Conservation (phyloP, 2,329 filamentous ascomycete species). For the Ascochyta fabae region DNA sequence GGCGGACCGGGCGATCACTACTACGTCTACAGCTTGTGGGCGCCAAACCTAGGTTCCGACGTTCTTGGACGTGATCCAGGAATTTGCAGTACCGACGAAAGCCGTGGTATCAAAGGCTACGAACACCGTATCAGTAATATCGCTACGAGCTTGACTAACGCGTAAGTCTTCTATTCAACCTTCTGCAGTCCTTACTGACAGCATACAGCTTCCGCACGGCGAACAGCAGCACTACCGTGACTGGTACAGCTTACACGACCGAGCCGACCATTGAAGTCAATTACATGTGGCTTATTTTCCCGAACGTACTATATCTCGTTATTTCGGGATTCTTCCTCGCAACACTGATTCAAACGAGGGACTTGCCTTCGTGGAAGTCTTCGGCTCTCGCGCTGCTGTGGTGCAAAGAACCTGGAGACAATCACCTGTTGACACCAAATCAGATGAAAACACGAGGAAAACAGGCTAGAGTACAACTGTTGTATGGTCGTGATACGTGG, state of each 20-base stretch:
- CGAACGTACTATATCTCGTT: background rate
- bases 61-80: too few species aligned
- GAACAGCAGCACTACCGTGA: background rate
- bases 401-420: constrained; percentile 1
- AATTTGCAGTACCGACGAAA: too few species aligned
- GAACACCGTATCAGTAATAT: too few species aligned
- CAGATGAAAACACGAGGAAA: background rate
- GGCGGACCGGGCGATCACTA: too few species aligned
- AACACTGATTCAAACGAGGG: background rate
- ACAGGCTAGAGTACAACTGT: background rate
- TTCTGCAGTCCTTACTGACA: background rate
- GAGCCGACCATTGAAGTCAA: background rate
- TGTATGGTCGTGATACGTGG: background rate
- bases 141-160: too few species aligned
- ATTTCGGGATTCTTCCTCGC: background rate
- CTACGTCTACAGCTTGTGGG: too few species aligned
- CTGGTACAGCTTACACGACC: background rate
- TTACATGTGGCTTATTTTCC: background rate
- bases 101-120: too few species aligned
- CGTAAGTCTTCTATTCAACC: too few species aligned
- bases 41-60: too few species aligned
- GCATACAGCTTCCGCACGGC: background rate
- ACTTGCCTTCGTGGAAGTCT: background rate
- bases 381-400: background rate
- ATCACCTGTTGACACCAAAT: background rate